These are phyloP conservation scores for Pythium vanterpoolii DNA, from an alignment of 352 stramenopile genomes.

Conservation along the genomic window DNA sequence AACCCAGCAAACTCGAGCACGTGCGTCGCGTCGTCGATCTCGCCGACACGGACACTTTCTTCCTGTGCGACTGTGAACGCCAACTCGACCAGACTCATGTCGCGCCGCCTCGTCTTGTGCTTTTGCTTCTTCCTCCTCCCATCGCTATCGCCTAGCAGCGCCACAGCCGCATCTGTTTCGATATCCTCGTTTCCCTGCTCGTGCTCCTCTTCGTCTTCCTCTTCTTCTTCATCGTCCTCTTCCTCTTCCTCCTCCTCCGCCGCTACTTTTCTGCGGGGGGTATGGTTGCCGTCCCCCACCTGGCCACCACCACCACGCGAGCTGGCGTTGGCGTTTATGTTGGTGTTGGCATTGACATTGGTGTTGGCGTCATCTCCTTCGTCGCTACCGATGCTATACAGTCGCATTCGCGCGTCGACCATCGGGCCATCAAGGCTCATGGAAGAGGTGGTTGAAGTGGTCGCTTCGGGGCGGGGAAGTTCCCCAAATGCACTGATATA, in stretches of 20 bases:
- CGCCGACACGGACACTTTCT: not conserved
- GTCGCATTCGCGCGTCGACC: not conserved
- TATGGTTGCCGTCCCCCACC: no score
- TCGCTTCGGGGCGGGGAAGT: not conserved
- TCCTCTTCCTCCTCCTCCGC: constrained; percentile 4
- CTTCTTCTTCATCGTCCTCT: not conserved
- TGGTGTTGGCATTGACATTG: no score
- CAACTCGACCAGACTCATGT: constrained; percentile 17
- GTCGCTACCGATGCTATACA: constrained; percentile 15
- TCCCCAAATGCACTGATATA: no score
- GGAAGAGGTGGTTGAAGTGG: constrained; percentile 1
- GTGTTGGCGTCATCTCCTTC: not conserved
- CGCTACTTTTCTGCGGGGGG: not conserved
- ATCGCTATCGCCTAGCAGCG: not conserved
- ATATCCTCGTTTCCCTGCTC: not conserved
- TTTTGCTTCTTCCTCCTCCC: not conserved
- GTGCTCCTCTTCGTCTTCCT: not conserved
- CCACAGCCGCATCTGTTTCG: not conserved
- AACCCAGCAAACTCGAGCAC: constrained; percentile 8
- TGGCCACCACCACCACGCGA: not conserved
- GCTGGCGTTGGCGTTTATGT: not conserved
- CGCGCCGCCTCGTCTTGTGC: not conserved
- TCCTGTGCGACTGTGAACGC: not conserved
- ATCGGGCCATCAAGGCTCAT: not conserved
- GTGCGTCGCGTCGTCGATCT: not conserved